Evolutionary conservation across 2,329 filamentous ascomycete genomes (phyloP), one percentile per base, ranked within the genome.

Genomic region (Ophiosphaerella narmari): DNA sequence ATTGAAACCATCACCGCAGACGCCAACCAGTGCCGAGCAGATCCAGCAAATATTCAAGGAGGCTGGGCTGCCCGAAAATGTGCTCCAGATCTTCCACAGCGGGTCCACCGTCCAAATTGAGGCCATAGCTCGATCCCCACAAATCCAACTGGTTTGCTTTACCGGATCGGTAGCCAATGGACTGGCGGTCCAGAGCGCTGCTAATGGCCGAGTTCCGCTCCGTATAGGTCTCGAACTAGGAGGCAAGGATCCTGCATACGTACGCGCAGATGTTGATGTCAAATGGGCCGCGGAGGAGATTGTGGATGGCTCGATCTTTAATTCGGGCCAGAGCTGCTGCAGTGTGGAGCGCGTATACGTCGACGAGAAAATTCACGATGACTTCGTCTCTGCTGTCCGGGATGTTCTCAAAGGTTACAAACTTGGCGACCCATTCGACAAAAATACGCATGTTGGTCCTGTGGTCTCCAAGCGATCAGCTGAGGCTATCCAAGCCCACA

Each of bases 321-420:
- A 97, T 78, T 96, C 92, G 43, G 93, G 93, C n/a, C 93, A 97
- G 78, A 96, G 91, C 71, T 97, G 93, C 80, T 97, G 93, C 75
- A 89, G 91, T 21, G 81, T 97, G 46, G 93, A 97, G 77, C 83
- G 93, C 31, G 85, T 97, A 16, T 97, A 97, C 66, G 92, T 97
- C 5, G 86, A 94, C 65, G 88, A 89, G 67, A 86, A 84, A 62
- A 84, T 97, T 42, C 86, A 97, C 72, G 91, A 96, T 65, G 77
- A 83, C 11, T 97, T 97, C 65, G 81, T 97, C 43, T 80, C 84
- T 43, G 90, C 88, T 5, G 81, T 90, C 11, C 89, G 94, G 73
- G 86, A 87, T 48, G 90, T 96, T 7, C 82, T 97, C 7, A 76
- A 78, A 31, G 77, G 85, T 36, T 96, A 96, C 77, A 89, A 85